Evolutionary conservation across 163 green algal species (phyloP).

Genomic region (Chloroidium sp.): DNA sequence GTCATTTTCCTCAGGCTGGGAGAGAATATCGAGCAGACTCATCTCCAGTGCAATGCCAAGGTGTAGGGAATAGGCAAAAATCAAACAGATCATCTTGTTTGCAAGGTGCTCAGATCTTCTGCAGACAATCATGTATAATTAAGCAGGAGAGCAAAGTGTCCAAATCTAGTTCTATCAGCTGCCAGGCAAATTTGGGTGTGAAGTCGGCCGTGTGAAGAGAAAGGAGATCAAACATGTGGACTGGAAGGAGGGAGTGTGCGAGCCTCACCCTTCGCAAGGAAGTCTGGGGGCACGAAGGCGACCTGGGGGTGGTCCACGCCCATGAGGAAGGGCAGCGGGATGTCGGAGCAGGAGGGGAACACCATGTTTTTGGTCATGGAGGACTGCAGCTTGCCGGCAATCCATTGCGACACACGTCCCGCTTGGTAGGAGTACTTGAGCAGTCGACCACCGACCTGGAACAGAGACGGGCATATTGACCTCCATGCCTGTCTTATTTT

Average conservation of each 20-base stretch:
- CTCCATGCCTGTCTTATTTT: not conserved
- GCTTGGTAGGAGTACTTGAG: slow-evolving; percentile 41
- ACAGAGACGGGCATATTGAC: not conserved
- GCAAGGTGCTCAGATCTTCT: too few species aligned
- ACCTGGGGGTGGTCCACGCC: slow-evolving; percentile 2
- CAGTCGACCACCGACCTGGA: slow-evolving; percentile 35
- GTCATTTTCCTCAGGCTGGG: too few species aligned
- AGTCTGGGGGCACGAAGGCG: not conserved
- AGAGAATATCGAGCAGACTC: too few species aligned
- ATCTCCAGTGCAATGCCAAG: too few species aligned
- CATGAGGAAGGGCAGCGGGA: slow-evolving; percentile 21
- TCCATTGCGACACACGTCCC: slow-evolving; percentile 30
- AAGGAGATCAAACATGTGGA: too few species aligned
- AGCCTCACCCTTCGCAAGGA: not conserved
- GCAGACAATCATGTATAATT: too few species aligned
- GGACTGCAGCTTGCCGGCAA: slow-evolving; percentile 34
- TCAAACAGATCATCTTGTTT: too few species aligned
- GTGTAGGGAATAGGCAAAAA: too few species aligned
- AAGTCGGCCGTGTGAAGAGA: too few species aligned
- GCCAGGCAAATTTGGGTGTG: too few species aligned
- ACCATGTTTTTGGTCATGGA: slow-evolving; percentile 45
- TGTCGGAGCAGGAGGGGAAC: slow-evolving; percentile 31
- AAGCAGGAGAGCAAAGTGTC: too few species aligned
- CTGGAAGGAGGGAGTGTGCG: not conserved
- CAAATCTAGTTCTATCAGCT: too few species aligned